phyloP scores from a whole-genome alignment of 495 filamentous ascomycete genomes.

The Trichodelitschia bisporula region DNA sequence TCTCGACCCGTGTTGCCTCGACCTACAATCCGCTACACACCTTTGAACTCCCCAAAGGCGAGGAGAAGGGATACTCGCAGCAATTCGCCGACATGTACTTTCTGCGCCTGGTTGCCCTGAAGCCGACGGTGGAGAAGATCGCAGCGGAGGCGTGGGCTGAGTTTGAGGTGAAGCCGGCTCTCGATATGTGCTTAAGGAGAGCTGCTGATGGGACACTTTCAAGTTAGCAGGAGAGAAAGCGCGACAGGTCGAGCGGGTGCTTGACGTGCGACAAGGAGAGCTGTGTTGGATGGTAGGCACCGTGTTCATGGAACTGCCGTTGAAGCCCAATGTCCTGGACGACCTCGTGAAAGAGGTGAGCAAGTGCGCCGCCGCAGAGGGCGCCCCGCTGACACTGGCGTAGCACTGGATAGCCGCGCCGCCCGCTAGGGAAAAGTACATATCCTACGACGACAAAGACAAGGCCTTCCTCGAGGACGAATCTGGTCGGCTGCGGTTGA shows the following conservation, averaged over 20 bases:
- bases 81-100: slow-evolving; percentile 98
- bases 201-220: slow-evolving; percentile 1
- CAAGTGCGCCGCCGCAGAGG: too few species aligned
- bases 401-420: slow-evolving; percentile 72
- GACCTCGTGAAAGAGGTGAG: slow-evolving; percentile 88
- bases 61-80: slow-evolving; percentile 63
- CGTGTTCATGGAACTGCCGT: slow-evolving; percentile 85
- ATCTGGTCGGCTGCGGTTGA: slow-evolving; percentile 68
- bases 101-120: slow-evolving; percentile 65
- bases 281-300: slow-evolving; percentile 91
- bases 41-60: slow-evolving; percentile 41
- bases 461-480: slow-evolving; percentile 86
- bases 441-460: slow-evolving; percentile 27
- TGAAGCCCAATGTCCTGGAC: slow-evolving; percentile 93
- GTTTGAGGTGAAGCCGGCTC: slow-evolving; percentile 26
- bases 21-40: slow-evolving; percentile 51
- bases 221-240: slow-evolving; percentile 58
- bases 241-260: slow-evolving; percentile 51
- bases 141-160: slow-evolving; percentile 55
- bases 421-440: slow-evolving; percentile 55
- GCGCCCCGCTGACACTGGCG: not conserved
- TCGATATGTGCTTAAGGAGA: not conserved
- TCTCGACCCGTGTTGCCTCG: too few species aligned
- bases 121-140: slow-evolving; percentile 51
- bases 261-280: slow-evolving; percentile 89